A percentile compares a stretch with the other conserved stretches of the same genome.
Conservation (phyloP, 768 basidiomycete genomes). For the Boletus patriciae region DNA sequence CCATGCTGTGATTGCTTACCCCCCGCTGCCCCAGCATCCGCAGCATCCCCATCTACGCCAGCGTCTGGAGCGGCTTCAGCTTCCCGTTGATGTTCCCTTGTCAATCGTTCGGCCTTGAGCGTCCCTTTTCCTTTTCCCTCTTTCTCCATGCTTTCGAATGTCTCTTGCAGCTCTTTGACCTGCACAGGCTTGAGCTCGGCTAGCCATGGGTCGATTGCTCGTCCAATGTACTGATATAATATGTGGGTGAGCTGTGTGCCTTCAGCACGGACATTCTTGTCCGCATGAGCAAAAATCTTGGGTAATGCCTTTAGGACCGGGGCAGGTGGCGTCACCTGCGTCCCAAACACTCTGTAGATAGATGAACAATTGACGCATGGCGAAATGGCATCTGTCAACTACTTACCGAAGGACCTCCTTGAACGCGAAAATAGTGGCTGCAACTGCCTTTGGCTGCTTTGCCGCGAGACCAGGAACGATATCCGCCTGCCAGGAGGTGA, state of each 20-base stretch:
- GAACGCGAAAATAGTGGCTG: constrained; percentile 71
- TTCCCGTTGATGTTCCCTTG: constrained; percentile 74
- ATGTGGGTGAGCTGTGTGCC: constrained; percentile 72
- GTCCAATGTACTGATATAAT: constrained; percentile 85
- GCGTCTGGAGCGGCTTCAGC: constrained; percentile 46
- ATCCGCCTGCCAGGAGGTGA: constrained; percentile 53
- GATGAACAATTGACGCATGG: neutral
- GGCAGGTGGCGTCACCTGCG: constrained; percentile 67
- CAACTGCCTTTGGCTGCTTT: constrained; percentile 94
- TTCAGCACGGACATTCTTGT: constrained; percentile 94
- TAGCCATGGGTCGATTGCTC: constrained; percentile 80
- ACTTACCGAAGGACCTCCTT: constrained; percentile 84
- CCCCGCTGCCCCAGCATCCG: constrained; percentile 51
- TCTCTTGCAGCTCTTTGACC: constrained; percentile 91
- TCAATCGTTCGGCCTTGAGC: constrained; percentile 76
- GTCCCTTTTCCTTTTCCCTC: constrained; percentile 84
- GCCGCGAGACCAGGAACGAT: constrained; percentile 81
- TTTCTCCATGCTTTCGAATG: constrained; percentile 80
- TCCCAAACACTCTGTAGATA: constrained; percentile 69
- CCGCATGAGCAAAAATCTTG: constrained; percentile 92
- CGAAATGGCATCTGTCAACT: neutral
- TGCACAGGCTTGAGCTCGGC: constrained; percentile 95
- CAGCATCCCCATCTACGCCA: constrained; percentile 36
- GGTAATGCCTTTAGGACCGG: constrained; percentile 84
- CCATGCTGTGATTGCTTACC: constrained; percentile 37